Percentiles rank a stretch among this genome's conserved stretches.
Conservation (phyloP, 306 rosid genomes). For the Cyclanthera cordifolia region DNA sequence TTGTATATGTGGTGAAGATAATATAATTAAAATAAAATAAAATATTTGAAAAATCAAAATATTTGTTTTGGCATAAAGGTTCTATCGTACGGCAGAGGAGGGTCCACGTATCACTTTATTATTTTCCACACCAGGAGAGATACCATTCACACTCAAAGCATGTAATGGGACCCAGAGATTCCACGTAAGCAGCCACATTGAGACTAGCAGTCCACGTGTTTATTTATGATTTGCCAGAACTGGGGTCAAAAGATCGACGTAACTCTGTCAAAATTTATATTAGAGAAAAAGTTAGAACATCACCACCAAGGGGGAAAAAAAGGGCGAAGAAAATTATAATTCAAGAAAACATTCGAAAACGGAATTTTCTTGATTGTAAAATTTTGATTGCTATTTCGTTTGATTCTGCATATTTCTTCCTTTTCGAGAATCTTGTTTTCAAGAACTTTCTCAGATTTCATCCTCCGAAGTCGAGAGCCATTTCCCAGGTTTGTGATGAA, state of each 20-base stretch:
- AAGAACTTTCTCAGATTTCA: not conserved
- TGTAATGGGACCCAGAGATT: not conserved
- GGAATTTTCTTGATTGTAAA: not conserved
- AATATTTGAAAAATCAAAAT: no score
- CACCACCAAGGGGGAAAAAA: not conserved
- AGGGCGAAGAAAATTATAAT: slow-evolving; percentile 1
- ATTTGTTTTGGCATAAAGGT: no score
- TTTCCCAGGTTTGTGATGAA: not conserved
- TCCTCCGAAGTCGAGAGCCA: not conserved
- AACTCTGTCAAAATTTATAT: not conserved
- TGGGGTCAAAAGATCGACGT: not conserved
- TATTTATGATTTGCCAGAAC: not conserved
- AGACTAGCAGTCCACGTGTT: not conserved
- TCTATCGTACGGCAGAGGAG: no score
- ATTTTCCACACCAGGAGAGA: no score
- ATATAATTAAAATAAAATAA: no score
- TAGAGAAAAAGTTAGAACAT: not conserved
- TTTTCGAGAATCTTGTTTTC: not conserved
- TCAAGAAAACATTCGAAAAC: slow-evolving; percentile 1
- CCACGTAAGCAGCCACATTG: not conserved
- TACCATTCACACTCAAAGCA: not conserved
- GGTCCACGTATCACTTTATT: no score
- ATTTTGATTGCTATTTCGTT: not conserved
- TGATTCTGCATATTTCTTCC: not conserved
- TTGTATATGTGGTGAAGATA: no score